Evolutionary conservation across 2,329 filamentous ascomycete genomes (phyloP).

Genomic region (Chaetomium olivaceum): DNA sequence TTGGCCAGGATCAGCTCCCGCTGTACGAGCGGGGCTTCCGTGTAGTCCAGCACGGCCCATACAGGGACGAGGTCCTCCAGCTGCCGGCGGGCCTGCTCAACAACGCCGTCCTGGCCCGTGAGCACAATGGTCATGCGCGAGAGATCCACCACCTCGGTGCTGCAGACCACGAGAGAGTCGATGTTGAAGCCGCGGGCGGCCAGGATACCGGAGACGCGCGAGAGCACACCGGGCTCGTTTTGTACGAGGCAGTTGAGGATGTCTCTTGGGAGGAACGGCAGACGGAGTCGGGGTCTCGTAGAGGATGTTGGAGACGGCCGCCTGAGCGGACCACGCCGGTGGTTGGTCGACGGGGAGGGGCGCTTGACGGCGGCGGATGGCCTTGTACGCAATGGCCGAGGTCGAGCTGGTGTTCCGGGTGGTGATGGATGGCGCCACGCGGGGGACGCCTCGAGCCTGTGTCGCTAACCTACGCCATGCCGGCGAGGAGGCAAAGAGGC

Average conservation of each 20-base stretch:
- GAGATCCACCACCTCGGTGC: conserved; percentile 93
- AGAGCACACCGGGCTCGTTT: conserved; percentile 97
- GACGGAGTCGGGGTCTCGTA: conserved; percentile 94
- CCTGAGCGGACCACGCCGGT: conserved; percentile 83
- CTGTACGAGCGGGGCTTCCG: conserved; percentile 87
- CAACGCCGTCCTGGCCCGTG: conserved; percentile 91
- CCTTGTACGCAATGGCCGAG: conserved; percentile 95
- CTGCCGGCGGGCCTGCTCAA: conserved; percentile 94
- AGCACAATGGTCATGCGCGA: conserved; percentile 99
- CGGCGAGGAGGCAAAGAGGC: conserved; percentile 45
- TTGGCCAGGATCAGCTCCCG: conserved; percentile 93
- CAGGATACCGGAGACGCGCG: conserved; percentile 92
- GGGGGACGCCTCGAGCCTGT: conserved; percentile 32
- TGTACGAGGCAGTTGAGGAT: conserved; percentile 98
- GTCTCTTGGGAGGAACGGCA: conserved; percentile 80
- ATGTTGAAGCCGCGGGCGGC: conserved; percentile 98
- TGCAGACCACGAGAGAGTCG: conserved; percentile 95
- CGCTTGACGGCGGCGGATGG: conserved; percentile 84
- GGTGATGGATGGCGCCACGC: conserved; percentile 33
- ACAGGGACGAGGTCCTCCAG: conserved; percentile 96
- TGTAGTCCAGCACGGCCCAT: conserved; percentile 98
- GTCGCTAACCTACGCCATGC: conserved; percentile 37
- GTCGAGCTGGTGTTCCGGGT: conserved; percentile 62
- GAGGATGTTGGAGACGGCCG: conserved; percentile 95
- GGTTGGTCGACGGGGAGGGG: conserved; percentile 78